These are phyloP conservation scores for Graphium sp. DNA, from an alignment of 2,329 filamentous ascomycete genomes.

Conservation along the genomic window DNA sequence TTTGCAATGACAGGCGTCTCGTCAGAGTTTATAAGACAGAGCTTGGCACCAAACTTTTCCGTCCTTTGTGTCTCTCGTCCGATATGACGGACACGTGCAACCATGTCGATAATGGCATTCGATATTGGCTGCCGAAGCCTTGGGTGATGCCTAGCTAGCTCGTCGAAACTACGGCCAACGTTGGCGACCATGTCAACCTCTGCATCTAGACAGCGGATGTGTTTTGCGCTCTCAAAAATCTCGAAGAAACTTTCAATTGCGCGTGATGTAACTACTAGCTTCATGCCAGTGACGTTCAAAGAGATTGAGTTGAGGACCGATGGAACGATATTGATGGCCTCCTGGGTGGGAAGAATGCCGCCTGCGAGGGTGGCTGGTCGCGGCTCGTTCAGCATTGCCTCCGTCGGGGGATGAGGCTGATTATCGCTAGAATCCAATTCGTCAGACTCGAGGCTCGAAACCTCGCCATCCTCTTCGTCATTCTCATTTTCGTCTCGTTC, in stretches of 20 bases:
- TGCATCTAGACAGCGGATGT: constrained; percentile 68
- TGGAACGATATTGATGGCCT: constrained; percentile 77
- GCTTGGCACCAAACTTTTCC: constrained; percentile 60
- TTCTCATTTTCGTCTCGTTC: constrained; percentile 9
- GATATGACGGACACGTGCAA: constrained; percentile 61
- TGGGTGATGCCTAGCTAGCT: constrained; percentile 87
- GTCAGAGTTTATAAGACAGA: constrained; percentile 45
- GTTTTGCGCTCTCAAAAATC: constrained; percentile 85
- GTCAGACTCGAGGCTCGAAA: not conserved
- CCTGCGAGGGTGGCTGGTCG: constrained; percentile 33
- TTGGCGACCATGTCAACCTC: constrained; percentile 54
- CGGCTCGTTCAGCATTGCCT: constrained; percentile 27
- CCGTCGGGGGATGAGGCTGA: constrained; percentile 34
- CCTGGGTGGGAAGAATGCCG: constrained; percentile 72
- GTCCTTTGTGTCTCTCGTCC: constrained; percentile 53
- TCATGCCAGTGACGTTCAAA: constrained; percentile 73
- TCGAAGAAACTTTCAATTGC: constrained; percentile 81
- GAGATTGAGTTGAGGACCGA: constrained; percentile 87
- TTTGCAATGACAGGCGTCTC: constrained; percentile 36
- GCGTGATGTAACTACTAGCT: constrained; percentile 67
- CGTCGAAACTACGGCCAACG: constrained; percentile 78
- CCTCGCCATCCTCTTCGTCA: constrained; percentile 15
- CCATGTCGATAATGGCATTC: constrained; percentile 76
- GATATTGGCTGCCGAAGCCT: constrained; percentile 64
- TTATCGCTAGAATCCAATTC: constrained; percentile 14